Evolutionary conservation across 352 stramenopile genomes (phyloP), one percentile per base, ranked within the genome.

Genomic region (Phytophthora pistaciae): DNA sequence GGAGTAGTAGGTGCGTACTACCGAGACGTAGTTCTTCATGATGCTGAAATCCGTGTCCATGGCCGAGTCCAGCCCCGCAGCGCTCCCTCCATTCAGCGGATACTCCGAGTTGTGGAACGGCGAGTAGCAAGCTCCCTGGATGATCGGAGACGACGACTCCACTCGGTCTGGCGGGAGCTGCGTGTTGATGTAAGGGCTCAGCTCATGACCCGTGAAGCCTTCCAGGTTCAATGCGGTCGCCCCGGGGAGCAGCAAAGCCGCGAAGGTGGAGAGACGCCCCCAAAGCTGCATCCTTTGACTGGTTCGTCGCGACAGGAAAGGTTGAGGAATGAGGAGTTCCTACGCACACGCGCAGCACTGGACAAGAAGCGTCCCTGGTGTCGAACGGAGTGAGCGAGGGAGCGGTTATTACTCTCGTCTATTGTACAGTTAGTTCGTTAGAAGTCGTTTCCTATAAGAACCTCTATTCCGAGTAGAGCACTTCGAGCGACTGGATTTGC

Each of bases 1-100:
- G 61, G 87, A 88, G 72, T 96, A 96, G 71, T 96, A 95, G 42
- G 87, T 96, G 40, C 89, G 86, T 29, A 80, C 84, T 49, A 88
- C 63, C 2, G 65, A 72, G 56, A 90, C 72, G 64, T 87, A 90
- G 33, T 87, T 84, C 11, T 79, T 82, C 70, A 95, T 92, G 68
- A 91, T 81, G 21, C 36, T 68, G 53, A 95, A 96, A 63, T 96
- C 87, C 1, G 75, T 74, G 48, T 82, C 60, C 73, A 96, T 92
- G 23, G 85, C 86, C 5, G 63, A 36, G 13, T 80, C 68, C 3
- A 96, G 79, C 2, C 62, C 77, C 1, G 27, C 52, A 7, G 79
- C 56, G 29, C 67, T 77, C 3, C 66, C 73, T 33, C 70, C 74
- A 59, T 77, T 64, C 40, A 96, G 50, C 16, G 87, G 87, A 64